A percentile compares a stretch with the other conserved stretches of the same genome.
Conservation (phyloP, 352 stramenopile species). For the Halophytophthora batemanensis region DNA sequence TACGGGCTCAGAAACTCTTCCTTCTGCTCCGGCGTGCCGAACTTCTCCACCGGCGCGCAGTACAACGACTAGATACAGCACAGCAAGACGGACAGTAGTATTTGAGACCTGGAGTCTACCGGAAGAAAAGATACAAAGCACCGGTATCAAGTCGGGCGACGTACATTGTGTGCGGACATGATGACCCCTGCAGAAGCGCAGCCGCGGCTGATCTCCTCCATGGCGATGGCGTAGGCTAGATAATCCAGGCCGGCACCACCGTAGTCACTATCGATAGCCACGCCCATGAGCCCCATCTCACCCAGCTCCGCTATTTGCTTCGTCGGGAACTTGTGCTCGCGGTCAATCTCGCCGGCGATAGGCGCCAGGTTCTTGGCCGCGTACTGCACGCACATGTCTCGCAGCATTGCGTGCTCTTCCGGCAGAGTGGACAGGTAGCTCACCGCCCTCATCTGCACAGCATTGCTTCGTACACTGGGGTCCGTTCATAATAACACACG, state of each 20-base stretch:
- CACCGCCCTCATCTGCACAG: conserved; percentile 37
- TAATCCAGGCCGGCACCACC: conserved; percentile 94
- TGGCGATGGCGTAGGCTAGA: conserved; percentile 96
- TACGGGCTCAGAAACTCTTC: conserved; percentile 88
- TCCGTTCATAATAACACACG: too few species aligned
- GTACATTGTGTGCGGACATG: conserved; percentile 93
- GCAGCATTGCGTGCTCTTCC: conserved; percentile 96
- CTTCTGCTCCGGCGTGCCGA: conserved; percentile 91
- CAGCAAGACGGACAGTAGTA: conserved; percentile 3
- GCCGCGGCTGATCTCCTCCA: conserved; percentile 97
- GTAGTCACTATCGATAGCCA: conserved; percentile 88
- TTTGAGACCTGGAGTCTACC: conserved; percentile 8
- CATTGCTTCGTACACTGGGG: not conserved
- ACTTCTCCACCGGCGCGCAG: conserved; percentile 93
- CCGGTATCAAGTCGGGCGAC: conserved; percentile 9
- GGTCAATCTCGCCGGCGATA: conserved; percentile 89
- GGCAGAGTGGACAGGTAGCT: conserved; percentile 75
- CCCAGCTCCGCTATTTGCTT: conserved; percentile 84
- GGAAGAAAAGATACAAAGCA: conserved; percentile 2
- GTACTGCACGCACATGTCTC: conserved; percentile 95
- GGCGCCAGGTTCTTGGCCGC: conserved; percentile 93
- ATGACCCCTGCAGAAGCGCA: conserved; percentile 96
- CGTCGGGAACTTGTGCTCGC: conserved; percentile 81
- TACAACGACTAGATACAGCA: conserved; percentile 89
- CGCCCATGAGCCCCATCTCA: conserved; percentile 95